Evolutionary conservation across 169 alveolate species (phyloP).

Genomic region (Hepatocystis sp.): DNA sequence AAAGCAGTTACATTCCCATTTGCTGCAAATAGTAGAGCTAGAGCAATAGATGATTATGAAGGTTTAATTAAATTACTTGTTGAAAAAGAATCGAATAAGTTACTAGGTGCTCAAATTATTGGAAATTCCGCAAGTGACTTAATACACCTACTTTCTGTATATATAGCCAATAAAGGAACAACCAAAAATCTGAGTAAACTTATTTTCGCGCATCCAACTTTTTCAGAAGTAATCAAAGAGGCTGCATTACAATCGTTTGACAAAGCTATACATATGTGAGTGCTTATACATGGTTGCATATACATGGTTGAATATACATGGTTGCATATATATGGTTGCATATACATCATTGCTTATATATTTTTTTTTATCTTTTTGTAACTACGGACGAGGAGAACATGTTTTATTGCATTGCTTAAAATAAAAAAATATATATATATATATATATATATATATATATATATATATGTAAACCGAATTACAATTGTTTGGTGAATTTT

Average conservation of each 20-base stretch:
- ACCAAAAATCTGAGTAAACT: constrained; percentile 96
- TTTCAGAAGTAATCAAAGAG: constrained; percentile 97
- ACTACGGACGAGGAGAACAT: too few relatives aligned
- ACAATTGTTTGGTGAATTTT: too few relatives aligned
- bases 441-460: too few relatives aligned
- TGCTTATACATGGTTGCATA: not conserved
- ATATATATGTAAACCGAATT: too few relatives aligned
- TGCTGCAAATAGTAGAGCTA: constrained; percentile 97
- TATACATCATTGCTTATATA: not conserved
- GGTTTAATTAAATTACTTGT: constrained; percentile 94
- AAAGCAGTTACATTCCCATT: constrained; percentile 95
- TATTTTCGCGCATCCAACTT: constrained; percentile 99
- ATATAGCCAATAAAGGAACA: constrained; percentile 96
- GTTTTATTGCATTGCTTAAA: too few relatives aligned
- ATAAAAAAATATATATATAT: too few relatives aligned
- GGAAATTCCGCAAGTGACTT: constrained; percentile 98
- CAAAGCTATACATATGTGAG: constrained; percentile 94
- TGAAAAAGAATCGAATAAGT: constrained; percentile 92
- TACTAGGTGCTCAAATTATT: constrained; percentile 98
- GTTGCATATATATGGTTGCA: not conserved
- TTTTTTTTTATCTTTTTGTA: too few relatives aligned
- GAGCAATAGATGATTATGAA: constrained; percentile 94
- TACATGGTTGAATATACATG: not conserved
- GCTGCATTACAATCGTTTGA: constrained; percentile 95
- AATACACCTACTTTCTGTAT: constrained; percentile 95